Evolutionary conservation across 192 early-diverging fungal species (phyloP).

Genomic region (Dissophora globulifera): DNA sequence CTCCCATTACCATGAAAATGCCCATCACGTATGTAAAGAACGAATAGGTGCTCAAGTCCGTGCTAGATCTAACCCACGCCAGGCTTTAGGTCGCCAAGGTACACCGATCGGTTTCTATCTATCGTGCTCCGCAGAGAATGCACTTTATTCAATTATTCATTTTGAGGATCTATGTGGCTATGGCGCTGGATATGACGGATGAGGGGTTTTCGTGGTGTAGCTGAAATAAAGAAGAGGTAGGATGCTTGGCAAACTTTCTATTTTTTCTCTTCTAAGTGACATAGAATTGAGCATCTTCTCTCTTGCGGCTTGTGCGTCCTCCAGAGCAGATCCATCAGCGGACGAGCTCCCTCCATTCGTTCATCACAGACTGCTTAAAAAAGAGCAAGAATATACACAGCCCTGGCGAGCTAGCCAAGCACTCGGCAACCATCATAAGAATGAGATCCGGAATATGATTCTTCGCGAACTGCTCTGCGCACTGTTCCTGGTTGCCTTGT

Average conservation of each 20-base stretch:
- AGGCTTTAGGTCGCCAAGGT: no score
- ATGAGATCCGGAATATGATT: conserved; percentile 56
- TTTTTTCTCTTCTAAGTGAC: conserved; percentile 57
- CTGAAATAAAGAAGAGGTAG: no score
- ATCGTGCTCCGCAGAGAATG: no score
- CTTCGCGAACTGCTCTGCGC: conserved; percentile 30
- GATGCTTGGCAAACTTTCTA: no score
- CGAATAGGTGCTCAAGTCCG: no score
- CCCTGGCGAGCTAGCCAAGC: conserved; percentile 55
- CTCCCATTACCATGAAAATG: no score
- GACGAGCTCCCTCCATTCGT: conserved; percentile 61
- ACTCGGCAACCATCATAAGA: conserved; percentile 59
- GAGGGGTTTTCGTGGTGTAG: no score
- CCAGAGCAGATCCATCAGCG: conserved; percentile 53
- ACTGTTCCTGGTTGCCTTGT: conserved; percentile 44
- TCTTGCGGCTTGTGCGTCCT: conserved; percentile 27
- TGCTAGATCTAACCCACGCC: no score
- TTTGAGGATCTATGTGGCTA: no score
- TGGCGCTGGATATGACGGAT: no score
- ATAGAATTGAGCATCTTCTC: conserved; percentile 59
- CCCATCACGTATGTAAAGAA: neutral
- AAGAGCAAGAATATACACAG: conserved; percentile 58
- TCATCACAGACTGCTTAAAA: conserved; percentile 55
- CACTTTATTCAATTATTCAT: no score
- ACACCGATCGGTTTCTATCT: no score